Evolutionary conservation across 2,329 filamentous ascomycete species (phyloP), one percentile per base, ranked within the genome.

Genomic region (Phialophora expanda): DNA sequence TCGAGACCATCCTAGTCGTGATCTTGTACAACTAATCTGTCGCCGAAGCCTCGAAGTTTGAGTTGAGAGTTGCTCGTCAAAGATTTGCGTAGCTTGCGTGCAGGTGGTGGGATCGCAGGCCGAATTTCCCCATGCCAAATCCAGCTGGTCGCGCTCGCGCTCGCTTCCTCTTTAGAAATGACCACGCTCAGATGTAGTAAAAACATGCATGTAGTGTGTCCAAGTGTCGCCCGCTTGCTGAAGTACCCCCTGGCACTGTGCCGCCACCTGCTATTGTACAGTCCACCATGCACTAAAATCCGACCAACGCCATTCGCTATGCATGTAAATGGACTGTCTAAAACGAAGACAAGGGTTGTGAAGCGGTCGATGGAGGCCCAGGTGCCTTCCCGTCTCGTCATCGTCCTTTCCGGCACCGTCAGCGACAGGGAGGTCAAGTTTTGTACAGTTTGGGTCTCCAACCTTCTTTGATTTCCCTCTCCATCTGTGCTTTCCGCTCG

Each of bases 401-500:
- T 68, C 70, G 71, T 66, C 67, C 70, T 72, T 71, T 53, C 48
- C 48, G 48, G 61, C 65, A 64, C 64, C 64, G 66, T 72, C 68
- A 71, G 69, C 66, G 63, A 48, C 51, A 59, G 62, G 55, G 74
- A 56, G 78, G 90, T 84, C 88, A 85, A 77, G 96, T 91, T 82
- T 96, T 96, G 80, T 95, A 97, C 66, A 97, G 83, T 84, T 97
- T 97, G 66, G 94, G 95, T 78, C 93, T 96, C 88, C 92, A 97
- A 0, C 94, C 95, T 69, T 92, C 89, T 76, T 90, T 87, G 61
- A 90, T 74, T 78, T 97, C 93, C 63, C 89, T 89, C 75, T 96
- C 92, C 74, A 87, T 84, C 72, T 89, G 87, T 14, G 86, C 85
- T 76, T 89, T 88, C 76, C 91, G 89, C 74, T 88, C 84, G 66